These are phyloP conservation scores for Westerdykella ornata DNA, from an alignment of 2,329 filamentous ascomycete genomes.

Conservation along the genomic window DNA sequence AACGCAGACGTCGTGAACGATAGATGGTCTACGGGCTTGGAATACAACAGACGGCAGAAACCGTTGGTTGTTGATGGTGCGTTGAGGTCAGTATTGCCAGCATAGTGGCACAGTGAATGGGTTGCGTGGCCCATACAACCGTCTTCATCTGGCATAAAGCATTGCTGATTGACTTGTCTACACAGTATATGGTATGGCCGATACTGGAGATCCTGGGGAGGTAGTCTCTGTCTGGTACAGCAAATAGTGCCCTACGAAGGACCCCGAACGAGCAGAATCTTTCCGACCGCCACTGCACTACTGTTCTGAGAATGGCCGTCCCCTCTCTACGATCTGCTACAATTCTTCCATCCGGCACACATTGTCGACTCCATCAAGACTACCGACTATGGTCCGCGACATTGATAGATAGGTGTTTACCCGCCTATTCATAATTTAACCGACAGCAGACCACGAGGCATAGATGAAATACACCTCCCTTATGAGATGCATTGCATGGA, in stretches of 20 bases:
- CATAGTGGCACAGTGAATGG: no score
- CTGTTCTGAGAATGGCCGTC: neutral
- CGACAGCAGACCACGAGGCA: slow-evolving; percentile 7
- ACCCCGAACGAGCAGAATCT: no score
- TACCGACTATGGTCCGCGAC: neutral
- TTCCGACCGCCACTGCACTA: no score
- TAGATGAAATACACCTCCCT: slow-evolving; percentile 7
- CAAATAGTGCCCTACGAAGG: no score
- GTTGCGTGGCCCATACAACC: neutral
- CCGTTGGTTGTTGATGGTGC: no score
- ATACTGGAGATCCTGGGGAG: no score
- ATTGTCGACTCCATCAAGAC: neutral
- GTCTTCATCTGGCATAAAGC: slow-evolving; percentile 3
- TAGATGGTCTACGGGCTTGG: no score
- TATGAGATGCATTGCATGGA: neutral
- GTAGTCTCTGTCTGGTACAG: no score
- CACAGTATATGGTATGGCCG: no score
- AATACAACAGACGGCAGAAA: no score
- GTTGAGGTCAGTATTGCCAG: no score
- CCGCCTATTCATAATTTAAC: slow-evolving; percentile 9
- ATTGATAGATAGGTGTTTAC: slow-evolving; percentile 1
- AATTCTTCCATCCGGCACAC: neutral
- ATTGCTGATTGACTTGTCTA: neutral
- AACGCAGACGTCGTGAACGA: no score
- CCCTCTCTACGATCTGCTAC: neutral